Percentiles rank a stretch among this genome's conserved stretches.
Conservation (phyloP, 176 grass and related monocot genomes). For the Triticum dicoccoides region DNA sequence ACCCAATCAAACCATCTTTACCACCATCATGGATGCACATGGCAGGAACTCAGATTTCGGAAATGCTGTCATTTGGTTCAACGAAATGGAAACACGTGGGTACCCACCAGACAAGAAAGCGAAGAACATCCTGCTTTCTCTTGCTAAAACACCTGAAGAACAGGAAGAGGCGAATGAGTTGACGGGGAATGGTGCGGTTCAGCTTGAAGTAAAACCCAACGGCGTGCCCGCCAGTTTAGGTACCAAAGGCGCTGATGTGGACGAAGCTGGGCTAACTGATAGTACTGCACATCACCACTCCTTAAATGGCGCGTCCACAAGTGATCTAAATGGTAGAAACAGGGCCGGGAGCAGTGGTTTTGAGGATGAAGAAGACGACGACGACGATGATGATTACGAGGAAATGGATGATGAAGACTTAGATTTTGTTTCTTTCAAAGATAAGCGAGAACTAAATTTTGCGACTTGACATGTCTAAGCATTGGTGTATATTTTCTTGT, state of each 20-base stretch:
- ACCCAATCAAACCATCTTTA: slow-evolving; percentile 85
- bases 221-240: neutral
- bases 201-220: slow-evolving; percentile 41
- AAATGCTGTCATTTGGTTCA: slow-evolving; percentile 80
- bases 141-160: slow-evolving; percentile 70
- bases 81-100: slow-evolving; percentile 70
- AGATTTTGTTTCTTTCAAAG: slow-evolving; percentile 70
- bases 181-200: slow-evolving; percentile 41
- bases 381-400: slow-evolving; percentile 43
- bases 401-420: slow-evolving; percentile 56
- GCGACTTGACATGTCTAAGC: slow-evolving; percentile 33
- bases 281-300: neutral
- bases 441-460: slow-evolving; percentile 58
- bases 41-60: slow-evolving; percentile 88
- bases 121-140: slow-evolving; percentile 78
- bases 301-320: slow-evolving; percentile 16
- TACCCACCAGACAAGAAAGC: slow-evolving; percentile 78
- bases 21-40: slow-evolving; percentile 77
- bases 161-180: slow-evolving; percentile 71
- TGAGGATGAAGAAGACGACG: slow-evolving; percentile 35
- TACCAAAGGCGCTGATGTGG: slow-evolving; percentile 25
- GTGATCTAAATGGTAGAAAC: slow-evolving; percentile 34
- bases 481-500: slow-evolving; percentile 40
- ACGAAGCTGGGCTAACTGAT: slow-evolving; percentile 27
- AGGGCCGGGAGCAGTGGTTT: slow-evolving; percentile 14